A percentile compares a stretch with the other conserved stretches of the same genome.
Evolutionary conservation across 495 filamentous ascomycete genomes (phyloP).

Genomic region (Rusavskia elegans): DNA sequence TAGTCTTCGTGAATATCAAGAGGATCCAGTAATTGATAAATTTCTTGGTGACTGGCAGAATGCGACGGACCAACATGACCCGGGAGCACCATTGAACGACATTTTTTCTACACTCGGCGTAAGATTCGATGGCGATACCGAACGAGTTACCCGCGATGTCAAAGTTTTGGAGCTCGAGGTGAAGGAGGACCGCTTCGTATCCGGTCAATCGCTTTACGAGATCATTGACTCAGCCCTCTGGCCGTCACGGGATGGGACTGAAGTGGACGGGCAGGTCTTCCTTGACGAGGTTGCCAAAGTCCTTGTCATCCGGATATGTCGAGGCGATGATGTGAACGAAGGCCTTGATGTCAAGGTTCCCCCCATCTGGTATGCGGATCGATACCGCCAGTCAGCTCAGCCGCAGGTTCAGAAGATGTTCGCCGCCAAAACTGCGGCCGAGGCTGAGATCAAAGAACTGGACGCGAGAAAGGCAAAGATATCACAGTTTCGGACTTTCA

Average conservation of each 20-base stretch:
- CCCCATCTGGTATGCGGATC: slow-evolving; percentile 56
- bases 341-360: slow-evolving; percentile 50
- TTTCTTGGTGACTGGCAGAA: slow-evolving; percentile 12
- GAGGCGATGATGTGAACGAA: slow-evolving; percentile 25
- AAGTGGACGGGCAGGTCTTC: slow-evolving; percentile 35
- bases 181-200: slow-evolving; percentile 21
- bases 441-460: slow-evolving; percentile 25
- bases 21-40: slow-evolving; percentile 8
- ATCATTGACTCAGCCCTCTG: slow-evolving; percentile 55
- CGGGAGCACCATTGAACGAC: not conserved
- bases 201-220: slow-evolving; percentile 52
- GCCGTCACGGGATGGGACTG: slow-evolving; percentile 29
- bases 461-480: slow-evolving; percentile 19
- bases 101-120: no score
- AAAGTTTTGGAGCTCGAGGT: slow-evolving; percentile 24
- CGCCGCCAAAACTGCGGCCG: slow-evolving; percentile 20
- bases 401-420: slow-evolving; percentile 36
- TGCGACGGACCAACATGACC: not conserved
- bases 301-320: slow-evolving; percentile 41
- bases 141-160: slow-evolving; percentile 20
- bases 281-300: slow-evolving; percentile 49
- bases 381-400: slow-evolving; percentile 49
- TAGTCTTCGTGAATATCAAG: slow-evolving; percentile 14
- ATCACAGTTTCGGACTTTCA: slow-evolving; percentile 3
- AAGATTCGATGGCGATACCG: no score